phyloP scores from a whole-genome alignment of 2,329 filamentous ascomycete species.

The Grosmannia penicillata region DNA sequence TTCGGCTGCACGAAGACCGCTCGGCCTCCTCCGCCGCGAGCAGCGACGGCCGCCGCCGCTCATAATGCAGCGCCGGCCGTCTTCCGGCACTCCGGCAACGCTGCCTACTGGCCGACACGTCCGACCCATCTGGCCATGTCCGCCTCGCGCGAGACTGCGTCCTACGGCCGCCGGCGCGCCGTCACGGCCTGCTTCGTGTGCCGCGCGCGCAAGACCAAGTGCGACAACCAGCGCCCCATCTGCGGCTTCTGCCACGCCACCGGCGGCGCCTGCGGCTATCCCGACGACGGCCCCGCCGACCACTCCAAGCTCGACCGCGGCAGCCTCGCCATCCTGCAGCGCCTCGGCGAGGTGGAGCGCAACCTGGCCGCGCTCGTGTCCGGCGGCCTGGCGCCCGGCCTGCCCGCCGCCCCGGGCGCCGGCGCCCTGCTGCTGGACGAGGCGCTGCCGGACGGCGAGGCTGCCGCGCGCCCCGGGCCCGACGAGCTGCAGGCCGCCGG shows the following conservation, averaged over 20 bases:
- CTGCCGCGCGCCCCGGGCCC: background rate
- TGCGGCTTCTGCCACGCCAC: constrained; percentile 19
- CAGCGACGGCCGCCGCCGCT: too few species aligned
- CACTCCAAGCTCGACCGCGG: constrained; percentile 29
- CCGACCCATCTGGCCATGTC: background rate
- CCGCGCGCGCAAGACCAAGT: constrained; percentile 21
- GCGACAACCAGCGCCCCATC: constrained; percentile 20
- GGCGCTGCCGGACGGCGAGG: too few species aligned
- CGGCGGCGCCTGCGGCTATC: constrained; percentile 1
- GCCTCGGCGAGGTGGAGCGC: constrained; percentile 26
- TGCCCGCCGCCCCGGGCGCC: background rate
- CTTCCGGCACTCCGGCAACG: too few species aligned
- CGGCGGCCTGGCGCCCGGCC: background rate
- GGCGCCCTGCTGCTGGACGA: background rate
- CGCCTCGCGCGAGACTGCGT: background rate
- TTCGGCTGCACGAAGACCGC: too few species aligned
- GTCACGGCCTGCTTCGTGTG: constrained; percentile 20
- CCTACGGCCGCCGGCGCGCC: constrained; percentile 11
- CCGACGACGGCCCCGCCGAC: background rate
- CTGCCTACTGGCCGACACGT: too few species aligned
- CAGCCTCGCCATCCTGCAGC: constrained; percentile 32
- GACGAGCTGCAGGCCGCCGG: background rate
- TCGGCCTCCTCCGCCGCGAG: too few species aligned
- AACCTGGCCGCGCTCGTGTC: background rate
- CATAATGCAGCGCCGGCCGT: too few species aligned